Evolutionary conservation across 805 yeast species (phyloP), one percentile per base, ranked within the genome.

Genomic region (Starmerella etchellsii): DNA sequence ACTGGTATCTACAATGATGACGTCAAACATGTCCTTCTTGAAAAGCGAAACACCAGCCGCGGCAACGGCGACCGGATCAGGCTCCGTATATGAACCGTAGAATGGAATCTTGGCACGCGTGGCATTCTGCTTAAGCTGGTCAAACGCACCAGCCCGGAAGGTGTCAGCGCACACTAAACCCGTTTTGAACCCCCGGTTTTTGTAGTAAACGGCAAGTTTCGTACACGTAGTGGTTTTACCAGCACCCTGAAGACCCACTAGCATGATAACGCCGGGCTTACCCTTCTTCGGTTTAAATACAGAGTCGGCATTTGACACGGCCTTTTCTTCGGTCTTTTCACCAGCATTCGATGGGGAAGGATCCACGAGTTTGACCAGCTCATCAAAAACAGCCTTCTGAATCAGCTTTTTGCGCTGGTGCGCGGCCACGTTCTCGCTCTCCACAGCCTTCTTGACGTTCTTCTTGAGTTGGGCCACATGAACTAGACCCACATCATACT

Each of bases 141-240:
- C 98, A 67, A 88, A 88, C 2, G 98, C 98, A 70, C 98, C 98
- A 28, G 98, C 98, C 70, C 98, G 78, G 70, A 88, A 91, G 24
- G 98, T 91, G 67, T 91, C 98, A 2, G 98, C 98, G 73, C 98
- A 91, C 21, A 91, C 97, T 57, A 91, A 68, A 39, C 97, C 97
- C 35, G 84, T 94, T 59, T 85, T 87, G 63, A 78, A 84, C 2
- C 96, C 96, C 56, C 96, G 70, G 56, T 87, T 74, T 56, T 85
- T 88, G 59, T 91, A 91, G 59, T 82, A 87, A 2, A 84, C 94
- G 0, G 98, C 98, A 53, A 88, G 68, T 51, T 91, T 91, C 1
- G 98, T 91, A 74, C 96, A 87, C 2, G 95, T 78, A 0, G 98
- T 91, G 25, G 98, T 91, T 60, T 91, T 91, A 71, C 98, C 98